Conservation (phyloP, 257 asterid species). For the Nicotiana otophora region DNA sequence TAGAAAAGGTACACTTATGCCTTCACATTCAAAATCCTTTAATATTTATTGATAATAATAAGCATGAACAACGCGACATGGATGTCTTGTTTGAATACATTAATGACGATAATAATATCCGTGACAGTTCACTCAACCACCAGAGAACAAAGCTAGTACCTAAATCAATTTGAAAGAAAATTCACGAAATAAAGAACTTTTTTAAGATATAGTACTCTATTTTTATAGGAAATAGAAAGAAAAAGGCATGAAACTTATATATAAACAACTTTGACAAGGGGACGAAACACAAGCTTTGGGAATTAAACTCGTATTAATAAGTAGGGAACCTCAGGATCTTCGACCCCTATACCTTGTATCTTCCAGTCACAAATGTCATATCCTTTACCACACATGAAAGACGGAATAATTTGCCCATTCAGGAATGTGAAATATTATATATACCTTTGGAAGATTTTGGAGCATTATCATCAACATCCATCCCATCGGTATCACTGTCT, state of each 20-base stretch:
- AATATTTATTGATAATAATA: neutral
- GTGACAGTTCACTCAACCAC: neutral
- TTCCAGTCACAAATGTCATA: neutral
- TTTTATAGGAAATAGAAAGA: neutral
- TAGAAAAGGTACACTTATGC: neutral
- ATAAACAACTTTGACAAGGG: neutral
- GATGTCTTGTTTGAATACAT: neutral
- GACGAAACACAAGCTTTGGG: neutral
- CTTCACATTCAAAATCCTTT: neutral
- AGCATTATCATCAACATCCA: slow-evolving; percentile 55
- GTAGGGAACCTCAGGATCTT: neutral
- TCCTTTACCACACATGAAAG: neutral
- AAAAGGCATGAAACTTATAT: neutral
- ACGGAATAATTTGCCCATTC: neutral
- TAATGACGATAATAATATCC: neutral
- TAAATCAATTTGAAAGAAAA: neutral
- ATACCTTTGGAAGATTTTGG: slow-evolving; percentile 69
- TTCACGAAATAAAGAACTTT: neutral
- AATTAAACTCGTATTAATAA: neutral
- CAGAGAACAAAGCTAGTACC: neutral
- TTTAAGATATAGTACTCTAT: neutral
- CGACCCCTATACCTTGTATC: neutral
- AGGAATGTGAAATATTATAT: neutral
- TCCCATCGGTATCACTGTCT: slow-evolving; percentile 61
- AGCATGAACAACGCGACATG: neutral